Evolutionary conservation across 2,329 filamentous ascomycete genomes (phyloP), one percentile per base, ranked within the genome.

Genomic region (Alternaria hordeiaustralica): DNA sequence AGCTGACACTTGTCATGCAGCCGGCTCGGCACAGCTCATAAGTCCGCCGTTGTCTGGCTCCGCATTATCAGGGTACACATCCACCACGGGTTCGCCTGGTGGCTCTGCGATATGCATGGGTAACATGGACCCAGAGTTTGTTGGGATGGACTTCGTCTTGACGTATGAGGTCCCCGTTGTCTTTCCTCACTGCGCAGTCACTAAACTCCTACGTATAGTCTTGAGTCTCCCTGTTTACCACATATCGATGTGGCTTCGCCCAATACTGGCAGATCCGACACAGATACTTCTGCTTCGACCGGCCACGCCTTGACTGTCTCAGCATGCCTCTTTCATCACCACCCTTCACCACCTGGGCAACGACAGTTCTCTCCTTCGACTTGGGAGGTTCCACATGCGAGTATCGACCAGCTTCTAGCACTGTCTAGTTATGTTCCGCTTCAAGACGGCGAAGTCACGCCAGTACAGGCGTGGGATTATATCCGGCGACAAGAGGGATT

Each of bases 391-490:
- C 60, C 72, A 11, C 30, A 65, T 15, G 33, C 65, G 1, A 69
- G 69, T 18, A 68, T 75, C 3, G 63, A 74, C 12, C 64, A 61
- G 15, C 66, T 77, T 1, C 59, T 75, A 7, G 49, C 61, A 20
- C 61, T 75, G 1, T 71, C 73, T 4, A 25, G n/a, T 6, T 66
- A 45, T 36, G 69, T 69, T 45, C 71, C 58, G 30, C 68, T 71
- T 5, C 58, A 63, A 7, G 71, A 73, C 13, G 55, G 55, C 13
- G 76, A 80, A 33, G 55, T 80, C 3, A 81, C 79, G 2, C 79
- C 79, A 0, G 73, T 81, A 2, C 79, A 81, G 58, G 78, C 75
- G 8, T 81, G 79, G 79, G 71, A 78, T 49, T 63, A 67, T n/a
- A 71, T 81, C 9, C 68, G 70, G 12, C 49, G 61, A 18, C 75